A percentile compares a stretch with the other conserved stretches of the same genome.
Conservation (phyloP, 345 rosid species). For the Bruguiera sexangula region DNA sequence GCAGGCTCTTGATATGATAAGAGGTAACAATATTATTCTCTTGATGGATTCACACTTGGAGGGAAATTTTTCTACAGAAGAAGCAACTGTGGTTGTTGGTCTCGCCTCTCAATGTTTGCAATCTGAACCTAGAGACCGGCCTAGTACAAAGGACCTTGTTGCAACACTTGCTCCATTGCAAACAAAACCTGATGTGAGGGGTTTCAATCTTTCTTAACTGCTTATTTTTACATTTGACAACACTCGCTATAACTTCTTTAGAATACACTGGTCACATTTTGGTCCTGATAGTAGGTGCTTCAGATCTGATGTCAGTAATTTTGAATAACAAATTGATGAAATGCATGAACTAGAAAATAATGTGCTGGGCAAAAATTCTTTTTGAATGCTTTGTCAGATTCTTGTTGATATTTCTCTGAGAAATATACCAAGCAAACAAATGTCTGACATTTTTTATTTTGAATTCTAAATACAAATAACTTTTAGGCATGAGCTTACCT, state of each 20-base stretch:
- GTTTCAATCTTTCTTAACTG: constrained; percentile 1
- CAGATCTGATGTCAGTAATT: neutral
- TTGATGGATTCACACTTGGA: constrained; percentile 96
- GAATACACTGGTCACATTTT: neutral
- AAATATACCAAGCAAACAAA: too few relatives aligned
- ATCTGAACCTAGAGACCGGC: constrained; percentile 93
- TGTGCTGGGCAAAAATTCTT: too few relatives aligned
- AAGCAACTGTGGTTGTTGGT: constrained; percentile 73
- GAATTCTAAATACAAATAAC: too few relatives aligned
- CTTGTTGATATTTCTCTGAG: too few relatives aligned
- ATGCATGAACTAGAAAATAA: too few relatives aligned
- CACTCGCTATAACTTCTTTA: neutral
- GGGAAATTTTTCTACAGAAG: constrained; percentile 84
- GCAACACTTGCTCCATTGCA: constrained; percentile 69
- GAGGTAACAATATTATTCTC: constrained; percentile 58
- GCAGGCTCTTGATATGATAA: constrained; percentile 97
- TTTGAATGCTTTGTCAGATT: too few relatives aligned
- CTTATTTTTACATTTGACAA: neutral
- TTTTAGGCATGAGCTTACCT: too few relatives aligned
- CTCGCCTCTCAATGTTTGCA: constrained; percentile 89
- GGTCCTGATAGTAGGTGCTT: neutral
- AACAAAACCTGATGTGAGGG: constrained; percentile 75
- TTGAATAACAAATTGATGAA: too few relatives aligned
- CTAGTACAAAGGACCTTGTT: constrained; percentile 73
- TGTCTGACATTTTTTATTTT: too few relatives aligned